Percentiles rank a stretch among this genome's conserved stretches.
phyloP scores from a whole-genome alignment of 1,284 basidiomycete species.

The Farysia itapuensis region DNA sequence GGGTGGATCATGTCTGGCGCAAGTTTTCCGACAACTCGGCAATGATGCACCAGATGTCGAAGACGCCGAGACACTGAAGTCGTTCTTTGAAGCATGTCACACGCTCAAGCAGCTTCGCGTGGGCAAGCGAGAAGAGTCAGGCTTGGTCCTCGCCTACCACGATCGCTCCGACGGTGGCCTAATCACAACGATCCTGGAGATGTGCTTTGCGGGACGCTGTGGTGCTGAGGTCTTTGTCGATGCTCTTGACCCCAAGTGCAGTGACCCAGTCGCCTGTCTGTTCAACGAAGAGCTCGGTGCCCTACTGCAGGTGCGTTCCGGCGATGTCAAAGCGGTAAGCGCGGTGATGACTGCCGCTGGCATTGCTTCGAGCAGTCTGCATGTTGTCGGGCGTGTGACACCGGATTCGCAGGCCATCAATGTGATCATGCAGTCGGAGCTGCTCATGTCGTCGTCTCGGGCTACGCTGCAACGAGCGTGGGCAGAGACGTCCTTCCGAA shows the following conservation, averaged over 20 bases:
- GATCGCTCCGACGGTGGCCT: conserved; percentile 97
- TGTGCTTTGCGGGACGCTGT: conserved; percentile 87
- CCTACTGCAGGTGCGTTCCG: conserved; percentile 78
- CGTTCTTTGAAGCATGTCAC: conserved; percentile 80
- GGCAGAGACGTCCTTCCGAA: conserved; percentile 90
- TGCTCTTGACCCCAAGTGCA: conserved; percentile 59
- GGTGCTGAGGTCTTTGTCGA: conserved; percentile 75
- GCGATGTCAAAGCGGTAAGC: conserved; percentile 68
- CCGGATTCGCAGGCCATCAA: conserved; percentile 67
- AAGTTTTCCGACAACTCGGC: conserved; percentile 91
- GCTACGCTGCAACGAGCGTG: conserved; percentile 78
- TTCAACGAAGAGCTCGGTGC: conserved; percentile 98
- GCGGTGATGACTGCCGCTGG: conserved; percentile 70
- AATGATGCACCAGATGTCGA: conserved; percentile 86
- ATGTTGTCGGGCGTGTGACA: conserved; percentile 69
- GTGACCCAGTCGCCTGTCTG: conserved; percentile 67
- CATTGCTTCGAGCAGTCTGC: conserved; percentile 74
- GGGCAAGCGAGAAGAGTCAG: conserved; percentile 63
- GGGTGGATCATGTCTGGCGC: conserved; percentile 91
- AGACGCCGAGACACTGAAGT: conserved; percentile 72
- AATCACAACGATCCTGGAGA: conserved; percentile 88
- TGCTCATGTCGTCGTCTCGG: conserved; percentile 62
- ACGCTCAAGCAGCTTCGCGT: conserved; percentile 65
- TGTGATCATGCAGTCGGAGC: conserved; percentile 54
- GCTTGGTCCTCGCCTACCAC: conserved; percentile 86